Base-by-base conservation (phyloP, 768 basidiomycete genomes). In the Rhizopogon salebrosus region DNA sequence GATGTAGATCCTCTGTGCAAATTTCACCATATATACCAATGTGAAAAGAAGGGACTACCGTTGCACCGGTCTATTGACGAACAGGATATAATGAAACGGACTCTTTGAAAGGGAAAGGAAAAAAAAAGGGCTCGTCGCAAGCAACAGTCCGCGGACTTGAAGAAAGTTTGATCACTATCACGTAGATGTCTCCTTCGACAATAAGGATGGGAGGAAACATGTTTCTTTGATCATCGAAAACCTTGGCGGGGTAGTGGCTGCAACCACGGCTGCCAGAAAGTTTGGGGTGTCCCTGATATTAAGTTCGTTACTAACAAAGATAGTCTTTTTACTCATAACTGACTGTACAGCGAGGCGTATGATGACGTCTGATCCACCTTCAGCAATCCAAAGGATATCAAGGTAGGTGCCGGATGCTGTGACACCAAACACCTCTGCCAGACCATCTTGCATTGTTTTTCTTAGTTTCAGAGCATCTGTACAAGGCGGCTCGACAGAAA, bases 301-400 rank as follows among this genome's bases (percentile, higher is more conserved):
- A 27, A 56, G 27, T 49, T 11, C 14, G 24, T 55, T 11, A 46
- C 45, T 4, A 31, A 9, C n/a, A 31, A 5, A 46, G 16, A 45
- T 10, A 34, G 18, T 23, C 50, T 4, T 22, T 59, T 4, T 56
- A 62, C 67, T 45, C 54, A 41, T 56, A 38, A 53, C 37, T 36
- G 39, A 61, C 62, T 4, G 60, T 63, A 13, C 6, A 3, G 22
- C 20, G 9, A 50, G 11, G 16, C 52, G 52, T 26, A 68, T 24
- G 46, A 68, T 54, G 22, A 62, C 34, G 40, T 66, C 59, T 2
- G 23, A 27, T 29, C 51, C 66, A 5, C 36, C 40, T 43, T 61
- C 67, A 48, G 57, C 42, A 8, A 83, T 58, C 75, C 79, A 82
- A 16, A 89, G 66, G 9, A 88, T 64, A 58, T 88, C 86, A 29